Percentiles rank a stretch among this genome's conserved stretches.
Conservation (phyloP, 1,139 yeast species). For the Taphrina sp. region DNA sequence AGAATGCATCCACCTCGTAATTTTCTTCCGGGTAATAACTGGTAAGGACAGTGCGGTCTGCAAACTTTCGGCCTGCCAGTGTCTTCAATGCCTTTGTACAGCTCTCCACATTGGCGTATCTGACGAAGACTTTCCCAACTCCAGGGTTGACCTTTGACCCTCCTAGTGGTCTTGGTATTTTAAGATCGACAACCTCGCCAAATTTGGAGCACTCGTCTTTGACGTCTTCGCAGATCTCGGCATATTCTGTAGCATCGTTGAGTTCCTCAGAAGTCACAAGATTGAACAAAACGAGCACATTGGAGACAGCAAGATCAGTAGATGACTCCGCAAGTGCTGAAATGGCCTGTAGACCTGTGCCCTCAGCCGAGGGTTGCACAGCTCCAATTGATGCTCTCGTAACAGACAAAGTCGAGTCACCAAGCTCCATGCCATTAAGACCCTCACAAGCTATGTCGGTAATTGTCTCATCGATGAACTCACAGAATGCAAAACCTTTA, state of each 20-base stretch:
- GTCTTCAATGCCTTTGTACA: conserved; percentile 61
- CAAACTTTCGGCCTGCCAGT: conserved; percentile 67
- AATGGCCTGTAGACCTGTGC: conserved; percentile 39
- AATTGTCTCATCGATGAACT: conserved; percentile 42
- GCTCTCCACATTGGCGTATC: conserved; percentile 54
- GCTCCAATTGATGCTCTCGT: conserved; percentile 45
- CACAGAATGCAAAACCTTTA: conserved; percentile 51
- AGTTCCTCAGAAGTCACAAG: conserved; percentile 65
- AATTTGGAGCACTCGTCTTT: conserved; percentile 52
- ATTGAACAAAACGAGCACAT: conserved; percentile 65
- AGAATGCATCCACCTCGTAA: conserved; percentile 41
- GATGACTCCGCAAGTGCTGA: conserved; percentile 39
- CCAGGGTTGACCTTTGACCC: conserved; percentile 50
- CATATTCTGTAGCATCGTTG: conserved; percentile 52
- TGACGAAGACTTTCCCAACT: conserved; percentile 69
- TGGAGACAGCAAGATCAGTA: conserved; percentile 43
- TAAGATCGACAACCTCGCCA: conserved; percentile 57
- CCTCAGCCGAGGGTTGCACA: conserved; percentile 40
- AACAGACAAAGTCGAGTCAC: conserved; percentile 44
- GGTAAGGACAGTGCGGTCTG: conserved; percentile 68
- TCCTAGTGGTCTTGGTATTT: conserved; percentile 65
- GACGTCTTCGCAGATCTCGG: conserved; percentile 57
- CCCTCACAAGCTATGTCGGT: conserved; percentile 42
- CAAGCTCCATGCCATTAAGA: conserved; percentile 43
- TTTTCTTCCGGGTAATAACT: conserved; percentile 63